Evolutionary conservation across 1,284 basidiomycete genomes (phyloP).

Genomic region (Golubevia sp.): DNA sequence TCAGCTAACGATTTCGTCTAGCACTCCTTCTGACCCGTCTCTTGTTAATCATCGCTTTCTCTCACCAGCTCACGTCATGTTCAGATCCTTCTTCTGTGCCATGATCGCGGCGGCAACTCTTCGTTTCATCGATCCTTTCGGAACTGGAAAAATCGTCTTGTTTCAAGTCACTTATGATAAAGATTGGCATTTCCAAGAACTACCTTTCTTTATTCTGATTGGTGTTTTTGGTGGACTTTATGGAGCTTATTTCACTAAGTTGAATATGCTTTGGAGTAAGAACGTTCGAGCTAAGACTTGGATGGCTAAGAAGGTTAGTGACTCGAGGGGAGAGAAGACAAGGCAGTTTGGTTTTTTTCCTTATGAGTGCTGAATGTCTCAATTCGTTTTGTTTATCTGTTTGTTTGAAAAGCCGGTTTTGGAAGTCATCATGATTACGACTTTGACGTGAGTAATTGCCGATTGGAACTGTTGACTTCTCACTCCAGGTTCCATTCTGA

Average conservation of each 20-base stretch:
- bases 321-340: no score
- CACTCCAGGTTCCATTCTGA: background rate
- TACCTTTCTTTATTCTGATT: conserved; percentile 80
- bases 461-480: background rate
- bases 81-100: no score
- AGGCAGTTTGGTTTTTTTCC: no score
- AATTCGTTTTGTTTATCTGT: no score
- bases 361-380: no score
- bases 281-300: conserved; percentile 47
- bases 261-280: conserved; percentile 82
- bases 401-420: background rate
- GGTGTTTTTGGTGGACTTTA: conserved; percentile 90
- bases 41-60: no score
- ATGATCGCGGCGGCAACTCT: conserved; percentile 76
- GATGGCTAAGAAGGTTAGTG: conserved; percentile 22
- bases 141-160: conserved; percentile 65
- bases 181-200: conserved; percentile 87
- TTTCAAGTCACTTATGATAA: conserved; percentile 87
- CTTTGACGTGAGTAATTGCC: background rate
- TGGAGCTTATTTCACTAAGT: conserved; percentile 88
- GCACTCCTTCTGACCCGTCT: conserved; percentile 6
- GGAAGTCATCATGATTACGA: background rate
- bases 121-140: conserved; percentile 88
- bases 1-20: no score
- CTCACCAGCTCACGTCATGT: no score